Conservation (phyloP, 1,284 basidiomycete genomes). For the Trametes polyzona region DNA sequence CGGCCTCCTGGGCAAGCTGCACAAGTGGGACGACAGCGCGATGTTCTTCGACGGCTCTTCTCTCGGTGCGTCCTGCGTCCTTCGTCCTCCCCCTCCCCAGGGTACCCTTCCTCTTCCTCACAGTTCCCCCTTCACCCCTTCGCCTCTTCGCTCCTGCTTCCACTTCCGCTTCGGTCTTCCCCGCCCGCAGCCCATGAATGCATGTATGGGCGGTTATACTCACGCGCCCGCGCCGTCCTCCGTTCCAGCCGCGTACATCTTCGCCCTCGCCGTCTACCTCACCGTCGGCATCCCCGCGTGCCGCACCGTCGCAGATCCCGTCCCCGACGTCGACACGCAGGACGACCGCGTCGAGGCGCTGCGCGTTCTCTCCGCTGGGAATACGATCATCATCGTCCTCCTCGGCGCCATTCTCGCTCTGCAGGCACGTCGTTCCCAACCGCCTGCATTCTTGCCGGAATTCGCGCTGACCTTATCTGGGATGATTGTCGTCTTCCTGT, state of each 20-base stretch:
- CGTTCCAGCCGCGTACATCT: conserved; percentile 75
- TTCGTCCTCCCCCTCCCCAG: background rate
- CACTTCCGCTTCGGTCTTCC: background rate
- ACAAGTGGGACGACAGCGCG: conserved; percentile 88
- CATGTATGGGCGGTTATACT: background rate
- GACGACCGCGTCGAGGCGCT: conserved; percentile 77
- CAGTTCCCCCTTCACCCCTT: conserved; percentile 1
- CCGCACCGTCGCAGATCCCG: conserved; percentile 69
- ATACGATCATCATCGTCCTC: conserved; percentile 76
- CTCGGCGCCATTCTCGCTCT: conserved; percentile 67
- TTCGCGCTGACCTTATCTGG: too few relatives aligned
- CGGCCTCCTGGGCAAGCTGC: conserved; percentile 76
- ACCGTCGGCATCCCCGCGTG: conserved; percentile 79
- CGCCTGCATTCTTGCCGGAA: conserved; percentile 5
- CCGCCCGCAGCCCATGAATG: background rate
- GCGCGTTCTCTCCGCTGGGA: conserved; percentile 80
- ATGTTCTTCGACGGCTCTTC: conserved; percentile 91
- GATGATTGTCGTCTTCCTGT: conserved; percentile 16
- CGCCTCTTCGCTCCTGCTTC: conserved; percentile 1
- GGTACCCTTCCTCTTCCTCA: background rate
- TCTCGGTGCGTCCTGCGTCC: conserved; percentile 56
- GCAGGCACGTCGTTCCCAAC: conserved; percentile 56
- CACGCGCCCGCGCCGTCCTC: background rate
- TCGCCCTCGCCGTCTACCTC: conserved; percentile 77
- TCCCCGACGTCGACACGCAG: conserved; percentile 56